These are phyloP conservation scores for Colletotrichum liaoningense DNA, from an alignment of 2,329 filamentous ascomycete genomes.

Conservation along the genomic window DNA sequence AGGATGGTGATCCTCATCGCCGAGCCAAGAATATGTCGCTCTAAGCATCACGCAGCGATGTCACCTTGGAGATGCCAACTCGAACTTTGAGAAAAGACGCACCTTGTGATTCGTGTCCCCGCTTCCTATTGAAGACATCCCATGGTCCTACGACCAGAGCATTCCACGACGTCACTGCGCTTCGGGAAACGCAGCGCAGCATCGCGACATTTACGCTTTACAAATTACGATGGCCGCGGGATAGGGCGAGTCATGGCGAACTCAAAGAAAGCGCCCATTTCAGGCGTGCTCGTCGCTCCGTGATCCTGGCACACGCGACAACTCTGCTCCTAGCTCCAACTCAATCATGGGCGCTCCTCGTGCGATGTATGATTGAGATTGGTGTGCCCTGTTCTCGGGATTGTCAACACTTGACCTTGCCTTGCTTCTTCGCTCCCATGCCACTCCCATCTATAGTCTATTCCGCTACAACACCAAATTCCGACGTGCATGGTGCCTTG, in stretches of 20 bases:
- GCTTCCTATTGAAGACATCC: too few relatives aligned
- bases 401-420: not conserved
- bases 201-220: not conserved
- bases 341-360: not conserved
- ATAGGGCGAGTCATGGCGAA: not conserved
- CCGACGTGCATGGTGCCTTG: not conserved
- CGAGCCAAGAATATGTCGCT: not conserved
- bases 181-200: not conserved
- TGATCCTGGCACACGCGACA: not conserved
- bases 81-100: not conserved
- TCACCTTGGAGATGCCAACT: not conserved
- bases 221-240: not conserved
- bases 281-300: not conserved
- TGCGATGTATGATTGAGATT: not conserved
- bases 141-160: not conserved
- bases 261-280: not conserved
- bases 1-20: not conserved
- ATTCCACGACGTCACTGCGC: not conserved
- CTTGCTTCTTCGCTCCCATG: not conserved
- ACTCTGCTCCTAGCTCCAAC: constrained; percentile 11
- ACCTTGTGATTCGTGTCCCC: too few relatives aligned
- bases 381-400: not conserved
- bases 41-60: not conserved
- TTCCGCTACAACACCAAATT: not conserved
- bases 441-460: not conserved